These are phyloP conservation scores for Croton laevigatus DNA, from an alignment of 441 rosid genomes.

Conservation along the genomic window DNA sequence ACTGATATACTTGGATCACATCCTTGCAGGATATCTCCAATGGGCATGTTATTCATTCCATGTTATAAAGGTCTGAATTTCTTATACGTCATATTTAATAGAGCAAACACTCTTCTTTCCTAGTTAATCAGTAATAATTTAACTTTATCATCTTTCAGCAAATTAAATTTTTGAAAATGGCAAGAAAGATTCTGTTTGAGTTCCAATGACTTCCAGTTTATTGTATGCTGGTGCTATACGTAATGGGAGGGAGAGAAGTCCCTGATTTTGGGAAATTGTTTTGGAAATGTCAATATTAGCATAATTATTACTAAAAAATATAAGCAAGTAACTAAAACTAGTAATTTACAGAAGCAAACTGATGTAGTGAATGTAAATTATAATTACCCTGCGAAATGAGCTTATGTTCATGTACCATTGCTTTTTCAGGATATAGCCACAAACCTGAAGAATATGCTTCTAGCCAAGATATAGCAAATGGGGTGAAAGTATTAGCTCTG, in stretches of 20 bases:
- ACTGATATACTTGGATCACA: constrained; percentile 19
- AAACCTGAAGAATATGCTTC: constrained; percentile 86
- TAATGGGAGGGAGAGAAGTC: background rate
- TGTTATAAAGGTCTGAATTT: constrained; percentile 75
- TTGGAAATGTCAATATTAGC: no score
- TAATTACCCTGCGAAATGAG: background rate
- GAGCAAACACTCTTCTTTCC: background rate
- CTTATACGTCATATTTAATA: constrained; percentile 8
- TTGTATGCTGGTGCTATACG: background rate
- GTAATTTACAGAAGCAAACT: background rate
- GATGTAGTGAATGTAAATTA: background rate
- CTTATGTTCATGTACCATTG: constrained; percentile 14
- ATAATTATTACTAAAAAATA: no score
- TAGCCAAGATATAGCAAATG: constrained; percentile 60
- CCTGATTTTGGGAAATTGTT: background rate
- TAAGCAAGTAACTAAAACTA: background rate
- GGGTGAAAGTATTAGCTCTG: constrained; percentile 75
- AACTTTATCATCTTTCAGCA: background rate
- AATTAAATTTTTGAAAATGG: background rate
- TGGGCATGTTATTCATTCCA: constrained; percentile 98
- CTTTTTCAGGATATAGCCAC: constrained; percentile 83
- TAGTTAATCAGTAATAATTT: background rate
- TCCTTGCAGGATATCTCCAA: constrained; percentile 74
- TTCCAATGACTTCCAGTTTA: background rate
- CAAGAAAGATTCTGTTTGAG: background rate